phyloP scores from a whole-genome alignment of 2,329 filamentous ascomycete genomes.

The Chrysosporium queenslandicum region DNA sequence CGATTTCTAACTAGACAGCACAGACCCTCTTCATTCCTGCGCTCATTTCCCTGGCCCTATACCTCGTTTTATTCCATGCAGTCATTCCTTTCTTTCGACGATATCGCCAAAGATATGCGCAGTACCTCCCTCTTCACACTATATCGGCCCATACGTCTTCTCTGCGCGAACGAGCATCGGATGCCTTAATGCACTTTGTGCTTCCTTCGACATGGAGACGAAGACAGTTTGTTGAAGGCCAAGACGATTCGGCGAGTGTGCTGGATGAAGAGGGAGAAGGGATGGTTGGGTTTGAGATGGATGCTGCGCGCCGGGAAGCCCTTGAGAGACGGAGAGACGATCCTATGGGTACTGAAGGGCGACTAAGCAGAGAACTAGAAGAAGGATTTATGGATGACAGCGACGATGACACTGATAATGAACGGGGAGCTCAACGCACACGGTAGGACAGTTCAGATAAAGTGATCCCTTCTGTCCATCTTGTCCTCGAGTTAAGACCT shows the following conservation, averaged over 20 bases:
- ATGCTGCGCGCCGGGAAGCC: conserved; percentile 37
- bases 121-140: conserved; percentile 60
- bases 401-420: conserved; percentile 45
- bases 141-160: conserved; percentile 44
- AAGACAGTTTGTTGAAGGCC: conserved; percentile 34
- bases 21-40: conserved; percentile 63
- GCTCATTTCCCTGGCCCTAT: conserved; percentile 58
- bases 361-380: conserved; percentile 71
- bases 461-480: too few species aligned
- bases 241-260: conserved; percentile 48
- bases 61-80: conserved; percentile 55
- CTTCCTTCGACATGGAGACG: conserved; percentile 37
- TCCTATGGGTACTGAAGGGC: conserved; percentile 36
- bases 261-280: conserved; percentile 56
- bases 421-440: background rate
- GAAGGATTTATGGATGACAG: conserved; percentile 66
- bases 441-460: too few species aligned
- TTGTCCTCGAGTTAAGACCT: too few species aligned
- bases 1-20: conserved; percentile 14
- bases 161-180: conserved; percentile 40
- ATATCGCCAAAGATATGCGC: conserved; percentile 60
- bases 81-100: conserved; percentile 59
- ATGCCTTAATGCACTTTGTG: conserved; percentile 36
- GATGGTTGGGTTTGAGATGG: conserved; percentile 46
- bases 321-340: conserved; percentile 37